Base-by-base conservation (phyloP, 2,329 filamentous ascomycete genomes). In the Verticillium dahliae region DNA sequence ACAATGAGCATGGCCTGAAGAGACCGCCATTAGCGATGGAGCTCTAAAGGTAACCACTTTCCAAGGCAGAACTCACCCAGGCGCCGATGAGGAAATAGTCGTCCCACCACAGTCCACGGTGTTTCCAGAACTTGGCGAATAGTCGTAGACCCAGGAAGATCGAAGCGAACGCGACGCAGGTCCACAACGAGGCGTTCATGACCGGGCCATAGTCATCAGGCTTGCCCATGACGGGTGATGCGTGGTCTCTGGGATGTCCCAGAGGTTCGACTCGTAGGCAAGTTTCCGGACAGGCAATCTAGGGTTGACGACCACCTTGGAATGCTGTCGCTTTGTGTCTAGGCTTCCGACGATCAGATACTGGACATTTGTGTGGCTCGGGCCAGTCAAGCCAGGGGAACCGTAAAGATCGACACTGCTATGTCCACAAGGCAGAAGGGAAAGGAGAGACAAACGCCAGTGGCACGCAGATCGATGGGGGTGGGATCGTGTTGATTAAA, bases 51-150 rank as follows among this genome's bases (percentile, higher is more conserved):
- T 13, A 37, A 37, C 35, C 35, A 9, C 35, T 37, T 37, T 37
- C 6, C 35, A 56, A 38, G 27, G 7, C 54, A 2, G 13, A 10
- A 61, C 65, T 27, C 62, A 68, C 67, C 66, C 65, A 69, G 11
- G 64, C 59, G n/a, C 60, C 63, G 33, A 66, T 59, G 35, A 69
- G 61, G 35, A 64, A 57, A 22, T 63, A 57, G 61, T 69, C 67
- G 34, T 68, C 67, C 59, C 56, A 59, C 64, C 66, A 67, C 14
- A 66, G 56, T 22, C 45, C 45, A 18, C 45, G 45, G 15, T 65
- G 65, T 55, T 66, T 67, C 33, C 61, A 59, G 31, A 63, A 65
- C 61, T 70, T 70, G 63, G 67, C 69, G 37, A 69, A 70, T 6
- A 69, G 31, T 3, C 68, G 62, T 5, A 70, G 59, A 14, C 55